Evolutionary conservation across 2,329 filamentous ascomycete species (phyloP).

Genomic region (Cryphonectria japonica): DNA sequence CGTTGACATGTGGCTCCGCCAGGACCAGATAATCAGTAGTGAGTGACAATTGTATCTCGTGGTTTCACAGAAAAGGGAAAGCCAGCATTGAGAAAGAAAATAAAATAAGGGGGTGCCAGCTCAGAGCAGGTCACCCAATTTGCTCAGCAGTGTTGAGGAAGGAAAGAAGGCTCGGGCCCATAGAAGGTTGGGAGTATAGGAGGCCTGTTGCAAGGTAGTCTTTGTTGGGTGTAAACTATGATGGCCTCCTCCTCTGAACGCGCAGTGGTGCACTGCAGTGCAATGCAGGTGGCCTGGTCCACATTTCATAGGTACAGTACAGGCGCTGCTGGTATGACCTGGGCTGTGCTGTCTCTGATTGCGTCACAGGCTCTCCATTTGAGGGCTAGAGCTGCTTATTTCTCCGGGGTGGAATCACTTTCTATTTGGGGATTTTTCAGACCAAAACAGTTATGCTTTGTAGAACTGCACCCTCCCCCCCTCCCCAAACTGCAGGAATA

Average conservation of each 20-base stretch:
- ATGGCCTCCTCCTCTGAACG: background rate
- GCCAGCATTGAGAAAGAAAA: background rate
- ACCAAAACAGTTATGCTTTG: background rate
- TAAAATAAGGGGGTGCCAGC: background rate
- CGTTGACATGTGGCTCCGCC: conserved; percentile 24
- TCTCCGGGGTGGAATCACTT: conserved; percentile 1
- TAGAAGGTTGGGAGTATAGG: background rate
- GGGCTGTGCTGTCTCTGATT: conserved; percentile 20
- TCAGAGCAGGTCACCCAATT: background rate
- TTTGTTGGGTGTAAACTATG: conserved; percentile 10
- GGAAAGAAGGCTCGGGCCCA: background rate
- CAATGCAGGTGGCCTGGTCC: conserved; percentile 1
- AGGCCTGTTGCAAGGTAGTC: conserved; percentile 17
- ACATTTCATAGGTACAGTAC: background rate
- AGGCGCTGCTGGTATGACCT: conserved; percentile 8
- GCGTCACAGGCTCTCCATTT: conserved; percentile 23
- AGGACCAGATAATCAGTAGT: conserved; percentile 12
- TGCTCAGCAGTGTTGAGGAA: background rate
- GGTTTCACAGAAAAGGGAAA: background rate
- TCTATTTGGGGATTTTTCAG: background rate
- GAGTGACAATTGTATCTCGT: conserved; percentile 7
- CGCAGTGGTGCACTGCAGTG: background rate
- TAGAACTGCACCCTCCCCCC: background rate
- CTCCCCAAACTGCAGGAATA: background rate
- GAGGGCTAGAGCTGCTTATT: conserved; percentile 10